Conservation (phyloP, 2,329 filamentous ascomycete species). For the Chrysosporium keratinophilum region DNA sequence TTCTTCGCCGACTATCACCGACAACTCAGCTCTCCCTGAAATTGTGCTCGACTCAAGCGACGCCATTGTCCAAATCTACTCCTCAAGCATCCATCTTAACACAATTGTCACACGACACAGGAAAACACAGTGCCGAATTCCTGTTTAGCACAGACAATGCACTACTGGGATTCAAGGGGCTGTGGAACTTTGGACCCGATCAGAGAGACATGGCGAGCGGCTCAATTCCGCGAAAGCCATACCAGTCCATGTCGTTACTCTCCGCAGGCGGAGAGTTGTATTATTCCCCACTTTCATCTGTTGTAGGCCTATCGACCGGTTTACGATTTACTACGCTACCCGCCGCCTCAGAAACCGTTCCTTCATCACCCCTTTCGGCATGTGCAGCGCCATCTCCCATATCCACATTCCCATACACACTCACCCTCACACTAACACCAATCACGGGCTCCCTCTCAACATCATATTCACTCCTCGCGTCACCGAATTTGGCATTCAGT, state of each 20-base stretch:
- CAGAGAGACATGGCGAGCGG: slow-evolving; percentile 18
- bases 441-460: slow-evolving; percentile 88
- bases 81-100: slow-evolving; percentile 39
- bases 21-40: slow-evolving; percentile 71
- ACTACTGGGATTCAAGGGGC: slow-evolving; percentile 70
- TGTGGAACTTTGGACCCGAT: slow-evolving; percentile 89
- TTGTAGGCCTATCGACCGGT: slow-evolving; percentile 80
- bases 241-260: slow-evolving; percentile 66
- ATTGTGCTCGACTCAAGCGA: slow-evolving; percentile 33
- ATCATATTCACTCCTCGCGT: slow-evolving; percentile 83
- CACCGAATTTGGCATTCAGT: slow-evolving; percentile 69
- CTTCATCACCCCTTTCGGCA: slow-evolving; percentile 11
- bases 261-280: slow-evolving; percentile 89
- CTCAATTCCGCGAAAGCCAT: slow-evolving; percentile 19
- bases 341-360: slow-evolving; percentile 38
- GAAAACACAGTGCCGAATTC: slow-evolving; percentile 80
- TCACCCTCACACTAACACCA: slow-evolving; percentile 85
- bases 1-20: slow-evolving; percentile 66
- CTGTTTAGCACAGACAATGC: slow-evolving; percentile 88
- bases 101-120: slow-evolving; percentile 58
- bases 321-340: slow-evolving; percentile 76
- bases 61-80: slow-evolving; percentile 34
- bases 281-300: slow-evolving; percentile 90
- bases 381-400: slow-evolving; percentile 25
- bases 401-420: slow-evolving; percentile 79